A percentile compares a stretch with the other conserved stretches of the same genome.
Conservation (phyloP, 192 early-diverging fungal genomes). For the Pilobolus umbonatus region DNA sequence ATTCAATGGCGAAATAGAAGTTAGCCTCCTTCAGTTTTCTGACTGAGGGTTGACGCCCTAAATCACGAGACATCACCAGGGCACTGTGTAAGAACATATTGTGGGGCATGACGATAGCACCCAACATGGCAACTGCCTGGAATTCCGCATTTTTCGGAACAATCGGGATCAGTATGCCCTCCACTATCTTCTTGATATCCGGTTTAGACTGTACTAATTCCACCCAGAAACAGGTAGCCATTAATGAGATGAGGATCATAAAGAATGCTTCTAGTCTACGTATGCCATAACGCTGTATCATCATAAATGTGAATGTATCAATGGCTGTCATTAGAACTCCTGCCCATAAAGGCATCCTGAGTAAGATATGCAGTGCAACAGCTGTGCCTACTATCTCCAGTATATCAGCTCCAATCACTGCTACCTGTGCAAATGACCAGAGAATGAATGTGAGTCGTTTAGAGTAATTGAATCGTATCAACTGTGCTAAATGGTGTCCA, state of each 20-base stretch:
- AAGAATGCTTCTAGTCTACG: conserved; percentile 71
- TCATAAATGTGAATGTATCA: conserved; percentile 77
- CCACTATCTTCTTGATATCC: conserved; percentile 40
- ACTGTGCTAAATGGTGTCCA: conserved; percentile 57
- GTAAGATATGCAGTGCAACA: conserved; percentile 77
- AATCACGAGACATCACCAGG: conserved; percentile 55
- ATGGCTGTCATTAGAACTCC: conserved; percentile 74
- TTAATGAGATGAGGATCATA: conserved; percentile 63
- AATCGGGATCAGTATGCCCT: conserved; percentile 48
- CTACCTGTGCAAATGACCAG: conserved; percentile 57
- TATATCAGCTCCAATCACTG: conserved; percentile 68
- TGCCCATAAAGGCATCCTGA: conserved; percentile 61
- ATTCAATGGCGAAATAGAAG: conserved; percentile 62
- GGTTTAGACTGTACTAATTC: conserved; percentile 55
- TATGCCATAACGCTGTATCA: conserved; percentile 56
- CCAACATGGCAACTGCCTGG: conserved; percentile 64
- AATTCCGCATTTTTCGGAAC: conserved; percentile 53
- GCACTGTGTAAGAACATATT: conserved; percentile 83
- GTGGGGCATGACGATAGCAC: conserved; percentile 83
- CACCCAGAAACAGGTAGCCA: conserved; percentile 74
- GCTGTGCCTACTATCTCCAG: conserved; percentile 88
- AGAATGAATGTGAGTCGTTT: conserved; percentile 41
- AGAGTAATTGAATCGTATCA: conserved; percentile 45
- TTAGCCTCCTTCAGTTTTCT: conserved; percentile 60
- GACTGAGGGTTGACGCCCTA: conserved; percentile 21